phyloP scores from a whole-genome alignment of 805 yeast genomes.

The Zygotorulaspora chibaensis region DNA sequence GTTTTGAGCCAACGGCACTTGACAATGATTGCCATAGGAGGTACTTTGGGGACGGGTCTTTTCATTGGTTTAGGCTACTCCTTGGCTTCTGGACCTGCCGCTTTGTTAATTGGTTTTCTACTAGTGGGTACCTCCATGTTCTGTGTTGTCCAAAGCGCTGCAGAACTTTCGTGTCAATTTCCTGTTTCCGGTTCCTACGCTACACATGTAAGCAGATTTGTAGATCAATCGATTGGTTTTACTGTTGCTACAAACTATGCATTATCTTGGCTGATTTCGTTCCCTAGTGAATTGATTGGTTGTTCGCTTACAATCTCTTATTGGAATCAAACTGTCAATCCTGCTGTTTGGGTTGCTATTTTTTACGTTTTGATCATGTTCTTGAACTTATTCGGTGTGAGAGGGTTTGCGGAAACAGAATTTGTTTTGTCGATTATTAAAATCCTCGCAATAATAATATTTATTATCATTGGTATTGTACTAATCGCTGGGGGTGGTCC shows the following conservation, averaged over 20 bases:
- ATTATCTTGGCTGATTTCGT: slow-evolving; percentile 49
- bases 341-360: slow-evolving; percentile 28
- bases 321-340: slow-evolving; percentile 37
- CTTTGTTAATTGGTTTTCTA: slow-evolving; percentile 24
- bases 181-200: slow-evolving; percentile 55
- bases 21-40: slow-evolving; percentile 33
- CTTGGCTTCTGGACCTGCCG: slow-evolving; percentile 28
- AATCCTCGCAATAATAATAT: slow-evolving; percentile 42
- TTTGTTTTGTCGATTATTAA: slow-evolving; percentile 45
- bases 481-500: slow-evolving; percentile 47
- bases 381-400: slow-evolving; percentile 49
- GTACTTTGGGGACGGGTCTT: slow-evolving; percentile 33
- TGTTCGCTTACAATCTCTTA: slow-evolving; percentile 48
- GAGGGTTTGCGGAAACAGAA: slow-evolving; percentile 53
- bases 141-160: slow-evolving; percentile 30
- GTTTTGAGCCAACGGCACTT: slow-evolving; percentile 26
- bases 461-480: slow-evolving; percentile 48
- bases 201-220: slow-evolving; percentile 53
- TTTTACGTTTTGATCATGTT: slow-evolving; percentile 37
- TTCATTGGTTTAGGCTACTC: slow-evolving; percentile 30
- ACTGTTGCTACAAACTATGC: slow-evolving; percentile 59
- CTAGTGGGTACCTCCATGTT: slow-evolving; percentile 30
- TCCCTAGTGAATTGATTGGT: slow-evolving; percentile 54
- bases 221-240: slow-evolving; percentile 57
- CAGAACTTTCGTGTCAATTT: slow-evolving; percentile 47